Evolutionary conservation across 257 asterid species (phyloP).

Genomic region (Cinchona pubescens): DNA sequence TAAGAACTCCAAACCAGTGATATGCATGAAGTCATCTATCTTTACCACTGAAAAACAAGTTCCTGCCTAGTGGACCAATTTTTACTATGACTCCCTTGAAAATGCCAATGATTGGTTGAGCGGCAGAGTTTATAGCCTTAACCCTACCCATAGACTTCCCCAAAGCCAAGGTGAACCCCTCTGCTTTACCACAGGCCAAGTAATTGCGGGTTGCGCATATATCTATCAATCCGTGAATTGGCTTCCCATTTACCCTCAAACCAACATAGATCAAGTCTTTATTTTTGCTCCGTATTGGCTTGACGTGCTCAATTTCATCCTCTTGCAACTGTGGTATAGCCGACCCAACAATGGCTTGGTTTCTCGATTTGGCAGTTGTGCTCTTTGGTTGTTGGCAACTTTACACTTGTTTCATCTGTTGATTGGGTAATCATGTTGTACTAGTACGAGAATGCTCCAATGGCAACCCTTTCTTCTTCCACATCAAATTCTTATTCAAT

Average conservation of each 20-base stretch:
- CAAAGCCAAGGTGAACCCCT: neutral
- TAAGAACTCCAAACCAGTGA: neutral
- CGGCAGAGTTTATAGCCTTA: neutral
- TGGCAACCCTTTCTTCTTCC: too few species aligned
- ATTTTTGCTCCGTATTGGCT: neutral
- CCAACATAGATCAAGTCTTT: neutral
- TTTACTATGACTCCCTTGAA: neutral
- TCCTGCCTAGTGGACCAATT: neutral
- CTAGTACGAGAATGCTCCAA: too few species aligned
- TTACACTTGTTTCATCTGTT: too few species aligned
- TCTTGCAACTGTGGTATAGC: too few species aligned
- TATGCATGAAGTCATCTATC: neutral
- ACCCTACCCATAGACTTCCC: neutral
- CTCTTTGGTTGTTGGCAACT: too few species aligned
- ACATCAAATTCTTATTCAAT: too few species aligned
- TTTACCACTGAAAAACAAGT: neutral
- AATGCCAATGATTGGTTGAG: neutral
- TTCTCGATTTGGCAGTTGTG: too few species aligned
- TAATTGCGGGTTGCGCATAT: neutral
- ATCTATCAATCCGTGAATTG: neutral
- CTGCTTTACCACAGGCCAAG: neutral
- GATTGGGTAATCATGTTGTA: too few species aligned
- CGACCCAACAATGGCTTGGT: too few species aligned
- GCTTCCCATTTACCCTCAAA: neutral
- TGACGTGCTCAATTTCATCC: neutral